Percentiles rank a stretch among this genome's conserved stretches.
These are phyloP conservation scores for Ganoderma boninense DNA, from an alignment of 1,284 basidiomycete genomes.

Conservation along the genomic window DNA sequence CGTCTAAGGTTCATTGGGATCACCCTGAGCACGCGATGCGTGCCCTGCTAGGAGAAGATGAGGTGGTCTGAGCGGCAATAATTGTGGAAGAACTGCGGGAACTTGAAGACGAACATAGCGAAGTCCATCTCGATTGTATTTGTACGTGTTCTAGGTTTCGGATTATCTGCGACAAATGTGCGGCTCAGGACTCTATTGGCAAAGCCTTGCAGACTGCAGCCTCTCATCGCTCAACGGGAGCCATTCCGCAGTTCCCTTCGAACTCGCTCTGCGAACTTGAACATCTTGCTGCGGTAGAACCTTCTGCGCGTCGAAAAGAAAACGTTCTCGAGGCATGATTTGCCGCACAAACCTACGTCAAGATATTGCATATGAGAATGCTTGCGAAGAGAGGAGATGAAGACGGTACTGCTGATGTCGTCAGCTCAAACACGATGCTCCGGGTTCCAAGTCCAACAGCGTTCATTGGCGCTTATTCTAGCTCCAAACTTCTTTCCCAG, in stretches of 20 bases:
- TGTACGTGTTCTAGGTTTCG: background rate
- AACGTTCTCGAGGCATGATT: no score
- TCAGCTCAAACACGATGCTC: no score
- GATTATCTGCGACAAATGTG: background rate
- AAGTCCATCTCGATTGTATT: background rate
- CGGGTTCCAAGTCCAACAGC: no score
- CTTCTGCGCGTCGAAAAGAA: no score
- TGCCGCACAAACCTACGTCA: no score
- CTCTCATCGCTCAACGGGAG: background rate
- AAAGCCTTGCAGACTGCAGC: background rate
- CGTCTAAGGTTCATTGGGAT: slow-evolving; percentile 15
- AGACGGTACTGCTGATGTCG: no score
- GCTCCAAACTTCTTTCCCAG: no score
- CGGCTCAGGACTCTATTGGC: background rate
- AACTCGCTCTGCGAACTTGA: background rate
- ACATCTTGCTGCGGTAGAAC: background rate
- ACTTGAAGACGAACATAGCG: background rate
- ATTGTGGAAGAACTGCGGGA: background rate
- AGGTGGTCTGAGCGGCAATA: background rate
- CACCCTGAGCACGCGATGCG: slow-evolving; percentile 12
- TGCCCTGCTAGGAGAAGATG: slow-evolving; percentile 7
- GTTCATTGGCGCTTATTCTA: no score
- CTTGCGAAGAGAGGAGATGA: no score
- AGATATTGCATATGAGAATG: no score
- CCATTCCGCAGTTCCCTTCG: background rate